Conservation (phyloP, 208 protist genomes). For the Trypanosoma mega region DNA sequence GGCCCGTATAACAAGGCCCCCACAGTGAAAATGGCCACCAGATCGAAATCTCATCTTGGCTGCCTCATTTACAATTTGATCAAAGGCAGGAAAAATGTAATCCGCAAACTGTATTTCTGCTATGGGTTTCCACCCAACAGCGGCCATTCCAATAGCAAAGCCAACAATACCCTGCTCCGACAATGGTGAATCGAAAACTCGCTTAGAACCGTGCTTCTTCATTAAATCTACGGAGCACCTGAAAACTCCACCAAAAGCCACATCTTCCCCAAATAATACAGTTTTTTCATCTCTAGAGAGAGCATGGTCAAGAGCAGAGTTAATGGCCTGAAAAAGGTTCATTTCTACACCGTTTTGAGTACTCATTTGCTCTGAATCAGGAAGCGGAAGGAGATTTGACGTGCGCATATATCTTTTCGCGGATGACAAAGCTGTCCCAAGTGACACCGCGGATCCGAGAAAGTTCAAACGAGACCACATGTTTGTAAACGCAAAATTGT, state of each 20-base stretch:
- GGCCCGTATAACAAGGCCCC: constrained; percentile 93
- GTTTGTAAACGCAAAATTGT: too few relatives aligned
- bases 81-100: constrained; percentile 99
- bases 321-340: constrained; percentile 95
- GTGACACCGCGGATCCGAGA: too few relatives aligned
- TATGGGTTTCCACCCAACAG: constrained; percentile 89
- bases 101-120: constrained; percentile 99
- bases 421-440: background rate
- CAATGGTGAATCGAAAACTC: constrained; percentile 97
- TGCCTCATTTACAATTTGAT: constrained; percentile 98
- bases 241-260: constrained; percentile 98
- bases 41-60: constrained; percentile 98
- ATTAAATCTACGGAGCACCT: constrained; percentile 84
- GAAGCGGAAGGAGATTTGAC: background rate
- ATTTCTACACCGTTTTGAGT: constrained; percentile 53
- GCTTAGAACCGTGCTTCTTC: constrained; percentile 85
- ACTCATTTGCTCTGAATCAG: constrained; percentile 24
- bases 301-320: constrained; percentile 93
- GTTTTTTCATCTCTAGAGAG: constrained; percentile 85
- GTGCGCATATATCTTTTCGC: background rate
- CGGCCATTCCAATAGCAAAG: constrained; percentile 96
- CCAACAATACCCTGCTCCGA: constrained; percentile 97
- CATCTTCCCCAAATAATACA: constrained; percentile 96
- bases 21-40: constrained; percentile 93
- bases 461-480: too few relatives aligned